A percentile compares a stretch with the other conserved stretches of the same genome.
phyloP scores from a whole-genome alignment of 768 basidiomycete genomes.

The Dioszegia hungarica region DNA sequence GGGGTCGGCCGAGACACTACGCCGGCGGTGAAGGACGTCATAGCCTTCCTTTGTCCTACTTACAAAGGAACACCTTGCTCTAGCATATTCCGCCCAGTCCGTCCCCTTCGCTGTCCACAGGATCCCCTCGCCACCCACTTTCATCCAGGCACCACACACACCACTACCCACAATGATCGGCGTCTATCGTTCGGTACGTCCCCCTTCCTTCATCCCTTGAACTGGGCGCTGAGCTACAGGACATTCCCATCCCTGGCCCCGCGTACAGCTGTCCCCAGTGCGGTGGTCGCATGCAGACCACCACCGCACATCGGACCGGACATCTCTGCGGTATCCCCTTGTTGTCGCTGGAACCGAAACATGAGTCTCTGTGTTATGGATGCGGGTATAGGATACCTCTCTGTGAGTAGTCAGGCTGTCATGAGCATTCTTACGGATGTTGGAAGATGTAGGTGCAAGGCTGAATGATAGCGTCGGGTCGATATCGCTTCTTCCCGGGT shows the following conservation, averaged over 20 bases:
- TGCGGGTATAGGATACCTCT: conserved; percentile 15
- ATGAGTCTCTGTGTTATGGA: conserved; percentile 13
- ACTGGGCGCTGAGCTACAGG: not conserved
- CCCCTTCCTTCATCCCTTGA: not conserved
- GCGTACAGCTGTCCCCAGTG: not conserved
- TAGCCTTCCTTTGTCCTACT: no score
- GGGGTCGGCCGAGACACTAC: no score
- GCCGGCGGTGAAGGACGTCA: no score
- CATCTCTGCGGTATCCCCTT: conserved; percentile 35
- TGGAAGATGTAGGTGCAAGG: not conserved
- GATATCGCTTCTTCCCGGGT: conserved; percentile 12
- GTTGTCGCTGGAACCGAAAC: conserved; percentile 15
- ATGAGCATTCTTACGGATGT: not conserved
- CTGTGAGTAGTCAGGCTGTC: conserved; percentile 15
- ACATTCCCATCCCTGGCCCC: not conserved
- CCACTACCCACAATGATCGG: no score
- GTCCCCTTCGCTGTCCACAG: no score
- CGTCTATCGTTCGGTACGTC: not conserved
- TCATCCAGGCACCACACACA: not conserved
- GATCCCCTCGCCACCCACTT: not conserved
- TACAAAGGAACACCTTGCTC: no score
- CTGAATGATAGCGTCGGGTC: not conserved
- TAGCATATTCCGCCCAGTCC: no score
- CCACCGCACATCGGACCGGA: conserved; percentile 8
- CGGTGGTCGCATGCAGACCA: not conserved